Evolutionary conservation across 371 early-diverging fungal species (phyloP), one percentile per base, ranked within the genome.

Genomic region (Mucor mucedo): DNA sequence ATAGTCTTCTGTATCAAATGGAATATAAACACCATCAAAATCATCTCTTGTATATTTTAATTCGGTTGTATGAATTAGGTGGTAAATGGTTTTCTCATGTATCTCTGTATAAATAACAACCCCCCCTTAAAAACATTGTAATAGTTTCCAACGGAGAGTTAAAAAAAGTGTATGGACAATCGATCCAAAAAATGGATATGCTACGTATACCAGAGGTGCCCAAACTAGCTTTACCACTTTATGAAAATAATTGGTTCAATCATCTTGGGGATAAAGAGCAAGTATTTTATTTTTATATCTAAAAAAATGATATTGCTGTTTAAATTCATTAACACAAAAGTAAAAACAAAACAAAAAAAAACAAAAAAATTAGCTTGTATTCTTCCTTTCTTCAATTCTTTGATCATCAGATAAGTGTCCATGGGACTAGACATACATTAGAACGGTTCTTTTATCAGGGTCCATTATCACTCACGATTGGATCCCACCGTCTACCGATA

Each of bases 371-470:
- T 65, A 63, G 65, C 14, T 52, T 56, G 52, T 77, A 77, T 53
- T 44, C 60, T 14, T 52, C 52, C 2, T 74, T 69, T 53, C 66
- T 77, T 4, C 29, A 41, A 7, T 77, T 77, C 52, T 77, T 77
- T 65, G 63, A 61, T 32, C 53, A 63, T 0, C 64, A 74, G 35
- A 55, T 72, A 9, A 35, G 54, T 10, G 55, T 30, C 9, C 41
- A 62, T 49, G 77, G 77, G 1, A 27, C 71, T 9, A 62, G 71
- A 1, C n/a, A 14, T 14, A 57, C 57, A 5, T 30, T 71, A 3
- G 49, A 73, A 4, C 55, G 49, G 1, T 74, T 62, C 53, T 68
- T 68, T 53, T 65, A 68, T 28, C 28, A 40, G 5, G 40, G 50
- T 4, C 41, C 44, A 13, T 45, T 76, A 40, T 38, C 48, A 0